Evolutionary conservation across 306 rosid genomes (phyloP), one percentile per base, ranked within the genome.

Genomic region (Rosa persica): DNA sequence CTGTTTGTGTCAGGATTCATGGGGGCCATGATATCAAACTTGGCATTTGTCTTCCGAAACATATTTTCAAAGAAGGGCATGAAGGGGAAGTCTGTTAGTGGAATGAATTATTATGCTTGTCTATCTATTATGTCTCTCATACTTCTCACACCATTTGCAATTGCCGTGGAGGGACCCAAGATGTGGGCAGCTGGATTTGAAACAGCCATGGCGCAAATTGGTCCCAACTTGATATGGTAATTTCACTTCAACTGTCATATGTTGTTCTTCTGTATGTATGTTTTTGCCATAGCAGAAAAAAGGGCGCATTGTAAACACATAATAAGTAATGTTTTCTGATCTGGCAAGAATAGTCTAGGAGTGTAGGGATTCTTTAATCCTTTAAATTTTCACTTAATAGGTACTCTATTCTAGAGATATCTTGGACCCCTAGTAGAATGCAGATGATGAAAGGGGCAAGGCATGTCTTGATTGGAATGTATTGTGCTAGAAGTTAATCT

Each of bases 11-110:
- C 91, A 93, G 98, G 98, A 82, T 93, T 93, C 71, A 87, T 93
- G 98, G 98, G 98, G 52, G 97, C 98, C 61, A 93, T 93, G 98
- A 93, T 93, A 87, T 93, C 98, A 25, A 93, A 93, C 81, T 76
- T 93, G 87, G 98, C 97, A 25, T 93, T 93, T 74, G 97, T 93
- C 23, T 93, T 93, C 79, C 86, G 98, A 2, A 93, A 93, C 74
- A 93, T 93, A 73, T 93, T 93, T 78, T 93, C 98, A 0, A 93
- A 93, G 77, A 91, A 7, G 85, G 98, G 98, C 70, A 93, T 93
- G 98, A 93, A 90, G 77, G 98, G 98, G 76, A 93, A 87, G 73
- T 87, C 98, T 46, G 98, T 93, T 68, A 90, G 98, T 8, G 98
- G 98, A 81, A 93, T 91, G 98, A 93, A 93, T 85, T 93, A 91